Percentiles rank a stretch among this genome's conserved stretches.
Conservation (phyloP, 2,329 filamentous ascomycete species). For the Grosmannia clavigera region DNA sequence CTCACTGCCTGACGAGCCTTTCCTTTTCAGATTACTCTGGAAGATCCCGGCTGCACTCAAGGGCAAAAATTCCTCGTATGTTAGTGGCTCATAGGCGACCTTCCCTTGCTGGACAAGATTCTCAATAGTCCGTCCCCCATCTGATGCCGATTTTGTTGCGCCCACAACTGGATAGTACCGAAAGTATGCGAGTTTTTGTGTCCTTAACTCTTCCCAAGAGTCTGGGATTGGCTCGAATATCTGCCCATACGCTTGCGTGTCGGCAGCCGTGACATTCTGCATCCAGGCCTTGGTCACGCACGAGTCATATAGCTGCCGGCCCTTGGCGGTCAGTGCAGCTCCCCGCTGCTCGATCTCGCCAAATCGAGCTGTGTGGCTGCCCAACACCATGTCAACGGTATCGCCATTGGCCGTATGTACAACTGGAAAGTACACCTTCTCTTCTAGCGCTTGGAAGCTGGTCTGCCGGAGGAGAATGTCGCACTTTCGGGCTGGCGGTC, state of each 20-base stretch:
- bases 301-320: conserved; percentile 32
- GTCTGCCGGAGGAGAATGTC: conserved; percentile 39
- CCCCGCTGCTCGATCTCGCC: conserved; percentile 42
- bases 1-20: too few species aligned
- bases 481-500: conserved; percentile 30
- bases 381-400: conserved; percentile 8
- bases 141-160: too few species aligned
- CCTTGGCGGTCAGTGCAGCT: conserved; percentile 32
- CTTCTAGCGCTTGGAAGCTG: conserved; percentile 39
- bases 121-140: conserved; percentile 8
- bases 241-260: conserved; percentile 17
- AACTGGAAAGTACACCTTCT: conserved; percentile 28
- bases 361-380: conserved; percentile 35
- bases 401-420: background rate
- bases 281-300: conserved; percentile 14
- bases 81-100: conserved; percentile 29
- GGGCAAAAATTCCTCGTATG: conserved; percentile 42
- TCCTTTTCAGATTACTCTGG: conserved; percentile 1
- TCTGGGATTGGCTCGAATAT: conserved; percentile 22
- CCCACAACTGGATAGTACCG: background rate
- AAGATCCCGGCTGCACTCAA: conserved; percentile 23
- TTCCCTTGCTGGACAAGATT: conserved; percentile 20
- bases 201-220: background rate
- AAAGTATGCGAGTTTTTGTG: background rate
- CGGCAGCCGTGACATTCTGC: conserved; percentile 7